Base-by-base conservation (phyloP, 2,329 filamentous ascomycete genomes). In the Calonectria fujianensis region DNA sequence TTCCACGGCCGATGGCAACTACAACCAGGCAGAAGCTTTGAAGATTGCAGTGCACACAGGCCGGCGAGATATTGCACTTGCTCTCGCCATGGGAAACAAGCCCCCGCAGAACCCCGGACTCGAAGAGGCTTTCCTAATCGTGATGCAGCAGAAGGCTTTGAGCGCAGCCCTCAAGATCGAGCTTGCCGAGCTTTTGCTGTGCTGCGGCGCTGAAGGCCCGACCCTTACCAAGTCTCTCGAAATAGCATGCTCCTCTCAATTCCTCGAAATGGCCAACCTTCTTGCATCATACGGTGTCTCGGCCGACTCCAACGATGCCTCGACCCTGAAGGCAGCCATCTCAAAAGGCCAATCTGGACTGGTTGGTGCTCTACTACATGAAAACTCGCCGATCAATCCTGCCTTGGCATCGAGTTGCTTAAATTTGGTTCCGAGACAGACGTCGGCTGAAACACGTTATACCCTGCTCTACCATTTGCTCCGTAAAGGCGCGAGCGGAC, bases 121-220 rank as follows among this genome's bases (percentile, higher is more conserved):
- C 4, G 87, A 89, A 69, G 86, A 88, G 31, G 89, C 90, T 14
- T 90, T 93, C 51, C 83, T 84, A 2, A 80, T 85, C 7, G 82
- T 92, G 1, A 86, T 90, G 73, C 80, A 85, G 1, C 87, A 89
- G 64, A 80, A 86, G 2, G 86, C 87, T 2, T 85, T 90, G 24
- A 86, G 85, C 8, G 87, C 88, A 0, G 85, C 87, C 37, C 87
- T 88, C 39, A 91, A 90, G 78, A 82, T 90, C 52, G 86, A 86
- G 3, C 83, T 93, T 75, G 85, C 89, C 0, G 90, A 93, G 79
- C 83, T 91, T 3, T 80, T 93, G 1, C 85, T 93, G 2, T 92
- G 91, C 69, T 90, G 89, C 1, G 91, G 91, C 0, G 90, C 91
- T 1, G 84, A 86, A 16, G 91, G 91, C 2, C 87, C 90, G 18